Conservation (phyloP, 139 green algal species). For the Volvox reticuliferus region DNA sequence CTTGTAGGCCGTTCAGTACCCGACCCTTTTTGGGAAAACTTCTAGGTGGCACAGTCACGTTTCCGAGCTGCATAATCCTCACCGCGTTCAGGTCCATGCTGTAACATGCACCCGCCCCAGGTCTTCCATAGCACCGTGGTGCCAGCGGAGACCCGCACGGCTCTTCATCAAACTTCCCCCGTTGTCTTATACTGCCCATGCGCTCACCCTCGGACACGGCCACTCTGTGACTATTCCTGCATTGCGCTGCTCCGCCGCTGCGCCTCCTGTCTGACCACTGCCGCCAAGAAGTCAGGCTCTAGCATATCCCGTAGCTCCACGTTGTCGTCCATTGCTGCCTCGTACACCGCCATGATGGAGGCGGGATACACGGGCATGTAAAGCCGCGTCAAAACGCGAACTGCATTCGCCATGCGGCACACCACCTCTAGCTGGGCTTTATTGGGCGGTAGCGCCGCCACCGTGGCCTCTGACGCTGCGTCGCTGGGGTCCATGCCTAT, state of each 20-base stretch:
- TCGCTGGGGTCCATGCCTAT: not conserved
- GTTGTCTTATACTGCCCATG: no score
- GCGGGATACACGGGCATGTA: conserved; percentile 74
- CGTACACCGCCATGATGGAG: conserved; percentile 67
- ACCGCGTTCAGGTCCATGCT: no score
- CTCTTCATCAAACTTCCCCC: no score
- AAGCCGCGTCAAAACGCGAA: conserved; percentile 74
- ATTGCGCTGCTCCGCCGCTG: conserved; percentile 27
- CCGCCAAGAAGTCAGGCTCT: conserved; percentile 61
- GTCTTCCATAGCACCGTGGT: no score
- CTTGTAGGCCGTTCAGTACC: no score
- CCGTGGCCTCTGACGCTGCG: not conserved
- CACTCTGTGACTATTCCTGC: conserved; percentile 20
- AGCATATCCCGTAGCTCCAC: conserved; percentile 67
- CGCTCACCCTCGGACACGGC: not conserved
- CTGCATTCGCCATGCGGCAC: conserved; percentile 67
- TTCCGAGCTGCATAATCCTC: no score
- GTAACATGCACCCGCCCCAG: no score
- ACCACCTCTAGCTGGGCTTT: conserved; percentile 66
- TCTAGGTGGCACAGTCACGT: no score
- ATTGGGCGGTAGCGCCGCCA: not conserved
- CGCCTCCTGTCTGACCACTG: conserved; percentile 62
- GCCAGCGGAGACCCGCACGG: no score
- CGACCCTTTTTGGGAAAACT: no score
- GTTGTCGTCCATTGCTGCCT: conserved; percentile 54